A percentile compares a stretch with the other conserved stretches of the same genome.
Evolutionary conservation across 1,284 basidiomycete species (phyloP).

Genomic region (Cutaneotrichosporon sp.): DNA sequence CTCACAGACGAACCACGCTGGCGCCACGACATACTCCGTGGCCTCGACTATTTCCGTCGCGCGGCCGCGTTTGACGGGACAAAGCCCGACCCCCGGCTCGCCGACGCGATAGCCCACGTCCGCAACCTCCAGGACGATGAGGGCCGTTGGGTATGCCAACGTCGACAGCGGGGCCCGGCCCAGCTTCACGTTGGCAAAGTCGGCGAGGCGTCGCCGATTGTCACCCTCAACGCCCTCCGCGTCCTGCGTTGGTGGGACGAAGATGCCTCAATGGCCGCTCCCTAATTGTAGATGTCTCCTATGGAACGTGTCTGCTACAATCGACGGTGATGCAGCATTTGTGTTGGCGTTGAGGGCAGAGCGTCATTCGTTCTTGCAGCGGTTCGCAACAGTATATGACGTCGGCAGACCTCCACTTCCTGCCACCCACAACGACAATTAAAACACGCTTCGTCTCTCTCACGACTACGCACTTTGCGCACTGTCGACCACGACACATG

Average conservation of each 20-base stretch:
- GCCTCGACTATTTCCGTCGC: not conserved
- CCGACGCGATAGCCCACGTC: not conserved
- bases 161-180: not conserved
- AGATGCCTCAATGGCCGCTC: not conserved
- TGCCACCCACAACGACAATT: too few relatives aligned
- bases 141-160: not conserved
- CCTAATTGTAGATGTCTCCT: too few relatives aligned
- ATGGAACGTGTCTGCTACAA: too few relatives aligned
- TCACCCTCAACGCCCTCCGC: not conserved
- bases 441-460: too few relatives aligned
- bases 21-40: not conserved
- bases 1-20: constrained; percentile 1
- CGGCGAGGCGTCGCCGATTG: not conserved
- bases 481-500: too few relatives aligned
- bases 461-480: too few relatives aligned
- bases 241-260: not conserved
- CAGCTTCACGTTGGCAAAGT: not conserved
- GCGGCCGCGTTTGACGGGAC: not conserved
- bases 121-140: not conserved
- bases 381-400: too few relatives aligned
- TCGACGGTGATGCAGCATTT: too few relatives aligned
- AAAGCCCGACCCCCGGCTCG: not conserved
- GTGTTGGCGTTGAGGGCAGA: too few relatives aligned
- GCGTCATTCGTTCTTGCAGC: too few relatives aligned
- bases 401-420: too few relatives aligned